These are phyloP conservation scores for Combretum micranthum DNA, from an alignment of 345 rosid genomes.

Conservation along the genomic window DNA sequence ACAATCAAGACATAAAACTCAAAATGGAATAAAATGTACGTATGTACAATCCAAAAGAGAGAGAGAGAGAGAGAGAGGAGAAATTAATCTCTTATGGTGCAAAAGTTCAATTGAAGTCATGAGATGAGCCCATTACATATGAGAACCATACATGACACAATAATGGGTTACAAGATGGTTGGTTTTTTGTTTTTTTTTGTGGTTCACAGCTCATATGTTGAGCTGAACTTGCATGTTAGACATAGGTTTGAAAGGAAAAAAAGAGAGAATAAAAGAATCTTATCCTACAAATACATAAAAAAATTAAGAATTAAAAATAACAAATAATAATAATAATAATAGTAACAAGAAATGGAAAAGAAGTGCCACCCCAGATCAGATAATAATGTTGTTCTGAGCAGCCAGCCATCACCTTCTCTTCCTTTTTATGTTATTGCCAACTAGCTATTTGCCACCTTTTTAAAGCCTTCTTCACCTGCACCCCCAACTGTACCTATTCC, in stretches of 20 bases:
- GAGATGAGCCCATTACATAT: slow-evolving; percentile 7
- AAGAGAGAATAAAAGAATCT: slow-evolving; percentile 38
- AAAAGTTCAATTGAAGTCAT: background rate
- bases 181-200: background rate
- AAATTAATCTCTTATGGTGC: background rate
- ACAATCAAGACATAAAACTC: too few relatives aligned
- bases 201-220: slow-evolving; percentile 24
- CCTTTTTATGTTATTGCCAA: slow-evolving; percentile 18
- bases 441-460: slow-evolving; percentile 17
- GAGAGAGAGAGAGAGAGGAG: too few relatives aligned
- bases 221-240: slow-evolving; percentile 10
- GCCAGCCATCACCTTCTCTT: slow-evolving; percentile 18
- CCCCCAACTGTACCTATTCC: slow-evolving; percentile 40
- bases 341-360: slow-evolving; percentile 11
- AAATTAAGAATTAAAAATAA: slow-evolving; percentile 7
- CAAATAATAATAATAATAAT: background rate
- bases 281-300: slow-evolving; percentile 23
- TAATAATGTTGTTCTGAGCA: slow-evolving; percentile 47
- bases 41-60: background rate
- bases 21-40: background rate
- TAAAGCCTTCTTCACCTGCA: slow-evolving; percentile 21
- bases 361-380: slow-evolving; percentile 35
- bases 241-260: slow-evolving; percentile 19
- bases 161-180: background rate
- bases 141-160: background rate